A percentile compares a stretch with the other conserved stretches of the same genome.
Conservation (phyloP, 169 alveolate species). For the Perkinsus olseni region DNA sequence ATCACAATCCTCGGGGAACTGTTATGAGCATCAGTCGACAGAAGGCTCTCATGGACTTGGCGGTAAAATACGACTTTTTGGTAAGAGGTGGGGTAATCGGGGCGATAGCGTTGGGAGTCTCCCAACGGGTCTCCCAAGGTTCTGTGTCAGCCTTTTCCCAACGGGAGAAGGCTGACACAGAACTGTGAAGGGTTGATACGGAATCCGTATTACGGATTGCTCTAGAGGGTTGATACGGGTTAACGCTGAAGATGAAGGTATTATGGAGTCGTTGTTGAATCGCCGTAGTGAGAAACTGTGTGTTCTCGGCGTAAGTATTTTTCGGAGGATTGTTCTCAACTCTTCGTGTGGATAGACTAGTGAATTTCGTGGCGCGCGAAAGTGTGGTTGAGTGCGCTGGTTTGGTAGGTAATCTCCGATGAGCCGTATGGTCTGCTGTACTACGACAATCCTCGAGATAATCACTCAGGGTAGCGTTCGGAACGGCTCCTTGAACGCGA, state of each 20-base stretch:
- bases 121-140: no score
- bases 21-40: neutral
- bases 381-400: neutral
- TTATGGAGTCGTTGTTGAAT: neutral
- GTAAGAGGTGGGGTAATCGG: no score
- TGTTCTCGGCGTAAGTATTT: no score
- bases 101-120: no score
- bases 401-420: neutral
- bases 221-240: neutral
- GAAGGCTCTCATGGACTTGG: neutral
- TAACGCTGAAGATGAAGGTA: neutral
- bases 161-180: no score
- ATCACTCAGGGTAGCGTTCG: neutral
- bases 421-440: neutral
- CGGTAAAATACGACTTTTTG: neutral
- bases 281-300: neutral
- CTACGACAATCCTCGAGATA: neutral
- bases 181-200: no score
- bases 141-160: no score
- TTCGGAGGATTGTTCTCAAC: no score
- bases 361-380: neutral
- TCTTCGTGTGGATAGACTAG: no score
- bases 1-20: neutral
- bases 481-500: no score
- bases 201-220: no score